These are phyloP conservation scores for Penicilliopsis zonata DNA, from an alignment of 495 filamentous ascomycete species.

Conservation along the genomic window DNA sequence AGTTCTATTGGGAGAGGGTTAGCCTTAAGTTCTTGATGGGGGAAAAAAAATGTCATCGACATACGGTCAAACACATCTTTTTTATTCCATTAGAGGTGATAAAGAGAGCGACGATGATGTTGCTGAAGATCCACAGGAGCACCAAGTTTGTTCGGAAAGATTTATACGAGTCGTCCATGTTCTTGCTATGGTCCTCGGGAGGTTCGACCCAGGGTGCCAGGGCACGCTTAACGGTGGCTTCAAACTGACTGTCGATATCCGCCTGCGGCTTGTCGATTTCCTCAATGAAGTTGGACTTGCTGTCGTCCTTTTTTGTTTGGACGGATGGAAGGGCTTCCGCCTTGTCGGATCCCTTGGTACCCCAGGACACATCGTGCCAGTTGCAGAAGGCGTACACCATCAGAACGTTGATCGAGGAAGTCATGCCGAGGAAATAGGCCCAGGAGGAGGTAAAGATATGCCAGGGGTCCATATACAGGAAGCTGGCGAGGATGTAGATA, in stretches of 20 bases:
- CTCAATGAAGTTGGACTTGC: conserved; percentile 81
- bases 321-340: conserved; percentile 88
- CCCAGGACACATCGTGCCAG: conserved; percentile 99
- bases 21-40: not conserved
- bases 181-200: conserved; percentile 63
- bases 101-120: conserved; percentile 68
- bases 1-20: conserved; percentile 8
- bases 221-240: conserved; percentile 90
- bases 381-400: conserved; percentile 99
- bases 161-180: conserved; percentile 95
- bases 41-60: conserved; percentile 21
- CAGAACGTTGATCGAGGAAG: conserved; percentile 98
- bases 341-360: conserved; percentile 98
- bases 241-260: conserved; percentile 97
- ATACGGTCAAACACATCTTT: conserved; percentile 74
- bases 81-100: conserved; percentile 81
- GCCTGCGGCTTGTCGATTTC: conserved; percentile 95
- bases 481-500: conserved; percentile 91
- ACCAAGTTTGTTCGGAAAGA: conserved; percentile 94
- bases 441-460: conserved; percentile 99
- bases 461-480: conserved; percentile 98
- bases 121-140: conserved; percentile 89
- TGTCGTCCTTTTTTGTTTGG: conserved; percentile 66
- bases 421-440: conserved; percentile 82
- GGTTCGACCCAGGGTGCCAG: conserved; percentile 65